A percentile compares a stretch with the other conserved stretches of the same genome.
These are phyloP conservation scores for Voacanga thouarsii DNA, from an alignment of 257 asterid genomes.

Conservation along the genomic window DNA sequence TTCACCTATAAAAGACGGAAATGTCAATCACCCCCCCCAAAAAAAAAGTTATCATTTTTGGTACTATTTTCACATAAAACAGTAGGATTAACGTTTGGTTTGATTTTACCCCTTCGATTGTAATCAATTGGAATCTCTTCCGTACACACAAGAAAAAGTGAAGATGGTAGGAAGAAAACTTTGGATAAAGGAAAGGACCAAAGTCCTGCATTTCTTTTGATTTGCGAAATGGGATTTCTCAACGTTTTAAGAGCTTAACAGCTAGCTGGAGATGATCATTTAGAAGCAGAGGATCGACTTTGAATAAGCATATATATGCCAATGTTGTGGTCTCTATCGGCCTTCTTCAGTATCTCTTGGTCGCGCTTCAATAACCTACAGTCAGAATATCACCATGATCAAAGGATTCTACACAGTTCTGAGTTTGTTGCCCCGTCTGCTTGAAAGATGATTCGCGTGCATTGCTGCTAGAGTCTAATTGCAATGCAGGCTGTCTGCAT, in stretches of 20 bases:
- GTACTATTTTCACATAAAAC: too few relatives aligned
- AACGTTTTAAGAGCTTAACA: not conserved
- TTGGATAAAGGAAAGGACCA: not conserved
- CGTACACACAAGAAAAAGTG: not conserved
- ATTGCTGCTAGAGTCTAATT: too few relatives aligned
- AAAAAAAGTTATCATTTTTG: too few relatives aligned
- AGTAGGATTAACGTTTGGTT: too few relatives aligned
- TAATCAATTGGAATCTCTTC: not conserved
- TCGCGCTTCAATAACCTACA: slow-evolving; percentile 31
- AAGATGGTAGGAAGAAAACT: not conserved
- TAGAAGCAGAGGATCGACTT: not conserved
- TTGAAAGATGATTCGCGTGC: too few relatives aligned
- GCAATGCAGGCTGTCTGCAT: too few relatives aligned
- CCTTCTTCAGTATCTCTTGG: slow-evolving; percentile 30
- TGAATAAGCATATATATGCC: not conserved
- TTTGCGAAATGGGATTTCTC: not conserved
- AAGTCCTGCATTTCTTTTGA: not conserved
- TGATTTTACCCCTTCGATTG: too few relatives aligned
- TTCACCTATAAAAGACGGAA: too few relatives aligned
- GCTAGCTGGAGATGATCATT: not conserved
- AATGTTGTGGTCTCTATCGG: not conserved
- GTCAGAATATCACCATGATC: slow-evolving; percentile 8
- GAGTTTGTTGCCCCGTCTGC: not conserved
- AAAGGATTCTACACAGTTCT: not conserved
- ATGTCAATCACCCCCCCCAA: too few relatives aligned